Evolutionary conservation across 2,329 filamentous ascomycete genomes (phyloP).

Genomic region (Ilyonectria sp.): DNA sequence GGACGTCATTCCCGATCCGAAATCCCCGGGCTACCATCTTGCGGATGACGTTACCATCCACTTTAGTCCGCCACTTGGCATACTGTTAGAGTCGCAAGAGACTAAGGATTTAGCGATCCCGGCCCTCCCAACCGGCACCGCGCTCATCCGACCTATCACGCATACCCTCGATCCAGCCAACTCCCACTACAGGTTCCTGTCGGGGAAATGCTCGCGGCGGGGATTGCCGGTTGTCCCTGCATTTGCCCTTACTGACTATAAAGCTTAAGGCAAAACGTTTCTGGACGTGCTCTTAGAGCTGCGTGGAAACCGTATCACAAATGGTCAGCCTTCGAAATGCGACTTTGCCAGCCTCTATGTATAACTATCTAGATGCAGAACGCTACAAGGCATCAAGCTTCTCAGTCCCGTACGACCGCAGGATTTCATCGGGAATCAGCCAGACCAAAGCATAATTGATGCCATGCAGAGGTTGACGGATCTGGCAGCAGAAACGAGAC

Average conservation of each 20-base stretch:
- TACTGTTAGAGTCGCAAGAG: constrained; percentile 28
- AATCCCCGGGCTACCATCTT: constrained; percentile 28
- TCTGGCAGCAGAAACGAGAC: constrained; percentile 22
- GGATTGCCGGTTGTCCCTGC: neutral
- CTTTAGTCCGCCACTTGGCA: constrained; percentile 32
- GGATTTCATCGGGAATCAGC: constrained; percentile 28
- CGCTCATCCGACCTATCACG: neutral
- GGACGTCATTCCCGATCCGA: constrained; percentile 30
- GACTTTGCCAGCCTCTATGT: neutral
- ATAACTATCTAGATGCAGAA: constrained; percentile 16
- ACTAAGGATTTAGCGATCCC: constrained; percentile 1
- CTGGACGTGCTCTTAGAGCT: constrained; percentile 23
- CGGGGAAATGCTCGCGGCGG: neutral
- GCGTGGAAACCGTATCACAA: constrained; percentile 12
- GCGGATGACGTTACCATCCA: constrained; percentile 25
- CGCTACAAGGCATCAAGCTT: constrained; percentile 18
- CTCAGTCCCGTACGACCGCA: constrained; percentile 16
- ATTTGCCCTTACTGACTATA: neutral
- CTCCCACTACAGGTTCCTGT: neutral
- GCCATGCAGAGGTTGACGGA: constrained; percentile 22
- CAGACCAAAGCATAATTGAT: constrained; percentile 18
- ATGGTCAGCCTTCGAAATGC: constrained; percentile 25
- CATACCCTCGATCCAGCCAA: neutral
- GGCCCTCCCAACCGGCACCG: neutral
- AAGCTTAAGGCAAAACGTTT: constrained; percentile 19